These are phyloP conservation scores for Spiromastix sp. DNA, from an alignment of 2,329 filamentous ascomycete species.

Conservation along the genomic window DNA sequence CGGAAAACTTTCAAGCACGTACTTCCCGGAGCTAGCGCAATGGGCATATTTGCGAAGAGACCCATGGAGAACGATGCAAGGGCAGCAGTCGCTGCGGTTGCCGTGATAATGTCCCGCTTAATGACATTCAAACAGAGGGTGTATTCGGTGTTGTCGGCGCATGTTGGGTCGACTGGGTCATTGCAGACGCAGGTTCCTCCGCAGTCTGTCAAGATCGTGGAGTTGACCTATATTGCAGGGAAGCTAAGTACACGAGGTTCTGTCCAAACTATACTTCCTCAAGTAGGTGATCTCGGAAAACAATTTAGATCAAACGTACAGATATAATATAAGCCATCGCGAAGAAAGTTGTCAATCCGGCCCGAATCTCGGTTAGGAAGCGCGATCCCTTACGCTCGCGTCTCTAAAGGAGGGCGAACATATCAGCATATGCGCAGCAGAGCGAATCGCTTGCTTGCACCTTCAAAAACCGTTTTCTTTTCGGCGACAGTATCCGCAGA, in stretches of 20 bases:
- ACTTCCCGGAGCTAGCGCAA: constrained; percentile 61
- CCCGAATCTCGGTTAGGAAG: constrained; percentile 77
- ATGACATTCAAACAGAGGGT: constrained; percentile 42
- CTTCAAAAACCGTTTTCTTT: too few relatives aligned
- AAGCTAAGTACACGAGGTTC: not conserved
- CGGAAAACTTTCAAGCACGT: constrained; percentile 3
- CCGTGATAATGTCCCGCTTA: constrained; percentile 72
- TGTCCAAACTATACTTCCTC: not conserved
- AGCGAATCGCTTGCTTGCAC: too few relatives aligned
- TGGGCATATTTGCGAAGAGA: constrained; percentile 68
- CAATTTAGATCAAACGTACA: constrained; percentile 38
- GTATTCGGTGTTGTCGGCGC: constrained; percentile 39
- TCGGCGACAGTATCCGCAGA: too few relatives aligned
- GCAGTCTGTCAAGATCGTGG: constrained; percentile 59
- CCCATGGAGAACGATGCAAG: constrained; percentile 77
- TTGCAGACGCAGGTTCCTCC: constrained; percentile 70
- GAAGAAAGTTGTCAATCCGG: constrained; percentile 68
- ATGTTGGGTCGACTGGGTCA: constrained; percentile 34
- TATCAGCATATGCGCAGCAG: too few relatives aligned
- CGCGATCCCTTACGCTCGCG: constrained; percentile 62
- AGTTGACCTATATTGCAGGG: constrained; percentile 40
- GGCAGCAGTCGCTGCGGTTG: constrained; percentile 72
- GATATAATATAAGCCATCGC: constrained; percentile 77
- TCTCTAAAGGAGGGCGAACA: too few relatives aligned
- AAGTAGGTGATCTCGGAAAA: not conserved